These are phyloP conservation scores for Alnus glutinosa DNA, from an alignment of 306 rosid species.

Conservation along the genomic window DNA sequence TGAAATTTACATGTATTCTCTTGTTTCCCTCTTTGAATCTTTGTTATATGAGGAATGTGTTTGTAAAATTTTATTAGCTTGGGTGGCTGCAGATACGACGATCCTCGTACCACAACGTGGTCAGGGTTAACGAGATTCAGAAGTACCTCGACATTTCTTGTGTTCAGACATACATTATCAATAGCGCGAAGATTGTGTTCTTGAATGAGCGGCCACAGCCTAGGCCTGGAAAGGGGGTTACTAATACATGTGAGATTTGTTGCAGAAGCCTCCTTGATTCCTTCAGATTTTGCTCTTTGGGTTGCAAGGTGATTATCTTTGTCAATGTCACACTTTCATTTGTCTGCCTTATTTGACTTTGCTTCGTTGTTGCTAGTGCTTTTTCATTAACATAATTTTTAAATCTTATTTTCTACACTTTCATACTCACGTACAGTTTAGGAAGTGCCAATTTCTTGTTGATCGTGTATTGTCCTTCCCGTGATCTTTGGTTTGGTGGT, in stretches of 20 bases:
- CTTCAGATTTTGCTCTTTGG: conserved; percentile 55
- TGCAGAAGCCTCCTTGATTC: conserved; percentile 47
- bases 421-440: background rate
- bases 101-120: conserved; percentile 56
- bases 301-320: conserved; percentile 44
- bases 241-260: conserved; percentile 52
- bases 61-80: background rate
- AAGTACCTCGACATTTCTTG: conserved; percentile 42
- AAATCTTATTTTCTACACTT: background rate
- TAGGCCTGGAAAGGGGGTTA: conserved; percentile 50
- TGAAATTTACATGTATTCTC: background rate
- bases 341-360: background rate
- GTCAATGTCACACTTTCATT: background rate
- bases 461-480: background rate
- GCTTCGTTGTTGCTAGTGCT: background rate
- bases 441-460: conserved; percentile 1
- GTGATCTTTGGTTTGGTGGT: background rate
- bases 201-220: conserved; percentile 57
- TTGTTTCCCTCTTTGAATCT: background rate
- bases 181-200: conserved; percentile 52
- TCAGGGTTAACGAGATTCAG: conserved; percentile 54
- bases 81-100: conserved; percentile 36
- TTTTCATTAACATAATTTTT: no score
- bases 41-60: background rate
- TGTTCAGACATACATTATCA: conserved; percentile 52